Conservation (phyloP, 768 basidiomycete genomes). For the Nidularia pulvinata region DNA sequence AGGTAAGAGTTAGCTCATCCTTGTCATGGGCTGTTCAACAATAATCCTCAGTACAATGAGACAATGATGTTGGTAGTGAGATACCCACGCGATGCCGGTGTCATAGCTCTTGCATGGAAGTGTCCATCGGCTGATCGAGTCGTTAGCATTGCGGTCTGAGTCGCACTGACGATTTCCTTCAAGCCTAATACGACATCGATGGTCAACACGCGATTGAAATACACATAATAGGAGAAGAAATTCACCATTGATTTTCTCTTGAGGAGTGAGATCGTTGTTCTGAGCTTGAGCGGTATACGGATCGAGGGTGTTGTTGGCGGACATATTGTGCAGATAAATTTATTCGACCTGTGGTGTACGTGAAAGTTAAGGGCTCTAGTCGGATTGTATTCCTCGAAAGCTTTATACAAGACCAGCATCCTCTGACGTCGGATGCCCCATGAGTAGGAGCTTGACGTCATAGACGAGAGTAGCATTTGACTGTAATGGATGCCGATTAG, state of each 20-base stretch:
- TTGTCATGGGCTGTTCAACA: constrained; percentile 35
- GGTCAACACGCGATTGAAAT: too few species aligned
- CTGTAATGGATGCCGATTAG: too few species aligned
- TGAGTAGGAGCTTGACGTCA: too few species aligned
- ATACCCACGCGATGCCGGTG: constrained; percentile 64
- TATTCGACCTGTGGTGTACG: too few species aligned
- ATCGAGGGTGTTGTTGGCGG: constrained; percentile 47
- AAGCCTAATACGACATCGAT: too few species aligned
- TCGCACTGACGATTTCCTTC: constrained; percentile 60
- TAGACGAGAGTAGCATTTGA: too few species aligned
- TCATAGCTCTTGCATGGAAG: constrained; percentile 84
- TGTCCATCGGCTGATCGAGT: constrained; percentile 67
- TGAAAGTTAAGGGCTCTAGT: too few species aligned
- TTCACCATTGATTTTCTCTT: constrained; percentile 70
- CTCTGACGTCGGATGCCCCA: too few species aligned
- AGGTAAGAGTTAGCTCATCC: constrained; percentile 55
- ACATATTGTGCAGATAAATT: too few species aligned
- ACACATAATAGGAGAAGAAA: too few species aligned
- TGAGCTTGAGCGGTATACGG: constrained; percentile 72
- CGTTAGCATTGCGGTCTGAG: constrained; percentile 76
- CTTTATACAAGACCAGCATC: too few species aligned
- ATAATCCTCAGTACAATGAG: background rate
- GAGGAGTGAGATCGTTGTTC: constrained; percentile 50
- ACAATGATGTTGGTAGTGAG: background rate
- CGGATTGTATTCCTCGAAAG: too few species aligned